Evolutionary conservation across 2,329 filamentous ascomycete species (phyloP), one percentile per base, ranked within the genome.

Genomic region (Botryotinia convoluta): DNA sequence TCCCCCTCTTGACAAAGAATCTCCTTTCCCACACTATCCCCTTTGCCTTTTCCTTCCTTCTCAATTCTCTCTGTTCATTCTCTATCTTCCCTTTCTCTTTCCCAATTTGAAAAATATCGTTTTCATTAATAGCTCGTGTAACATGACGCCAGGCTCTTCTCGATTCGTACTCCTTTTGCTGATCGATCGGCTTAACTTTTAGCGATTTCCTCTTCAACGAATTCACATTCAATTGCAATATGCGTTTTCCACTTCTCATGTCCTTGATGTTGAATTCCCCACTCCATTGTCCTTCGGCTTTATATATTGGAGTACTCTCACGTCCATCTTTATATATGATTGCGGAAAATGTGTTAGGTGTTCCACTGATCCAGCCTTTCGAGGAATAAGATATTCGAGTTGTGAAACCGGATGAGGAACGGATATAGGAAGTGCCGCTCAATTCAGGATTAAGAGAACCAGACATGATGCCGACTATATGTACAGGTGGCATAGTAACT

Each of bases 311-410:
- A 69, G 92, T 90, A 82, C 91, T 91, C 82, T 90, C 45, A n/a
- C 37, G 57, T 37, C 93, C 84, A 84, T 93, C 89, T 45, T 85
- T 86, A 84, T 91, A 94, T 67, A 98, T 83, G n/a, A 85, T 86
- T 18, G 94, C 95, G 22, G 86, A 88, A 81, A 98, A 93, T 68
- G 87, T 92, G 85, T 98, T 98, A 85, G 97, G 97, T 86, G 96
- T 97, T 77, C 95, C 96, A 61, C 92, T 93, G 8, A 99, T 83
- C 95, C 95, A 99, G 70, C 95, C 95, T 82, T 93, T 95, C 79
- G 94, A 94, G 73, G 89, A 92, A 85, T 97, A 99, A 81, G 97
- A 93, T 79, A 98, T 92, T 84, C 93, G 94, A 76, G 93, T 88
- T 8, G 94, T 92, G 84, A 92, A 98, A 70, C 96, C 95, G 1